Base-by-base conservation (phyloP, 306 rosid species). In the Casuarina cunninghamiana region DNA sequence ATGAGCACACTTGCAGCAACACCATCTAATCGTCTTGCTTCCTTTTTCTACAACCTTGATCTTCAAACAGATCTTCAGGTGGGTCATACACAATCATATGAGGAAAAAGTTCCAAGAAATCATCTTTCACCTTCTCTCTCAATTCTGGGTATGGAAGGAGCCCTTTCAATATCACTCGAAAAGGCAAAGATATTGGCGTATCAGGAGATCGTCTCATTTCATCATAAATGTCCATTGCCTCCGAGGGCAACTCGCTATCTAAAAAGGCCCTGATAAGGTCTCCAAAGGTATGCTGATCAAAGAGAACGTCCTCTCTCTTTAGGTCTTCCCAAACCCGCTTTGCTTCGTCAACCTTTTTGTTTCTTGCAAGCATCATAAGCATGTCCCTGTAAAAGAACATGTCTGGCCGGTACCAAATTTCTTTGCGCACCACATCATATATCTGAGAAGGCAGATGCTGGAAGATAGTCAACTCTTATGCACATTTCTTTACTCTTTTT, bases 201-300 rank as follows among this genome's bases (percentile, higher is more conserved):
- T 94, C 97, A 48, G 95, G 97, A 32, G 98, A 90, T 60, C 57
- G 84, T 80, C 91, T 86, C 98, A 94, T 94, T 84, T 90, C 94
- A 42, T 86, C 84, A 65, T 92, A 94, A 71, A 90, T 90, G 55
- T 83, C 84, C 95, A 87, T 94, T 39, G 97, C 97, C 84, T 89
- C 97, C 0, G 81, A 86, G 57, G 93, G 82, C 86, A 92, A 84
- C 58, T 88, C 89, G 55, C 83, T 81, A 48, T 94, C 98, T 26
- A 88, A 83, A 77, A 83, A 94, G 69, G 91, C 87, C 80, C 97
- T 82, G 6, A 90, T 74, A 54, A 94, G 81, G 79, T 92, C 98
- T 80, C 97, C 98, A 70, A 92, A 94, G 77, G 98, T 94, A 81
- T 94, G 98, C 79, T 94, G 98, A 84, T 94, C 97, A 82, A 94